Evolutionary conservation across 495 filamentous ascomycete genomes (phyloP), one percentile per base, ranked within the genome.

Genomic region (Xylaria sp.): DNA sequence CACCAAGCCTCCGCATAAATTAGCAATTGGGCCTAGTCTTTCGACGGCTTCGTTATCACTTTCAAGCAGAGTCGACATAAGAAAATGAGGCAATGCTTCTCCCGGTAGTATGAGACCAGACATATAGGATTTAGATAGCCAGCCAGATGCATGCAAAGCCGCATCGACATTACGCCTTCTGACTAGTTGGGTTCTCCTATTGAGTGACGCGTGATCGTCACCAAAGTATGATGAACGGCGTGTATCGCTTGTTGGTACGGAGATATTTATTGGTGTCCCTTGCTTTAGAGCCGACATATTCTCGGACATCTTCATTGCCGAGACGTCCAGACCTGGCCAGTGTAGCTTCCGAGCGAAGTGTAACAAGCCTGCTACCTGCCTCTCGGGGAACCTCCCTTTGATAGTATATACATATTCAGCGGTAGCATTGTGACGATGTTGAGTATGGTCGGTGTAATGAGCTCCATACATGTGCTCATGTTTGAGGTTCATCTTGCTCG

Each of bases 91-190:
- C 50, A 94, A 84, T 0, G 84, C 79, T 77, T 94, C 91, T 1
- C 93, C 93, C 0, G 93, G 93, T 35, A 96, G 80, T 48, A 96
- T 88, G 31, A 97, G 83, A 8, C 93, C 93, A 5, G 91, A 92
- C 17, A 95, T 82, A 80, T 92, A 96, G 40, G 89, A 91, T 69
- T 92, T 89, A 21, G 91, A 92, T 21, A 96, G 86, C 93, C 93
- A 97, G n/a, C 93, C 93, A 5, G 80, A 85, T 33, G 81, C 80
- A 64, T 86, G 85, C 29, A 87, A 77, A 0, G 85, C 80, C 5
- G 85, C 82, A 24, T 82, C 78, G 61, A 84, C 78, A 59, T 76
- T 80, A 21, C 74, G 77, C 26, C 80, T 79, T 69, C 80, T 74
- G 7, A 78, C 76, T 19, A 69, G 77, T 40, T 70, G 70, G 9